Evolutionary conservation across 257 asterid species (phyloP), one percentile per base, ranked within the genome.

Genomic region (Fraxinus excelsior): DNA sequence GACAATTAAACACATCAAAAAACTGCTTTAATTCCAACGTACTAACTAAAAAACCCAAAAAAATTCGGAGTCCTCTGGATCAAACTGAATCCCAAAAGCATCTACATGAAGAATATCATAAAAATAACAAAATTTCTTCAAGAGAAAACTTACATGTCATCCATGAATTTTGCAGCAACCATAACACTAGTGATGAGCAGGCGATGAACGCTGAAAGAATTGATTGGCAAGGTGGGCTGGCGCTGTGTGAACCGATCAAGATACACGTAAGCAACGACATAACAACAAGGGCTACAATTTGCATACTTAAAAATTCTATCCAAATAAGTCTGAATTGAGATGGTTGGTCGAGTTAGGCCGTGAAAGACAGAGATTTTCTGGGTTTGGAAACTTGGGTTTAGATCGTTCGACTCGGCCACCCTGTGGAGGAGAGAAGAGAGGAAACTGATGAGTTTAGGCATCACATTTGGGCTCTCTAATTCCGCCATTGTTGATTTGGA

Each of bases 151-250:
- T 35, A 91, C 98, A 87, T 86, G 79, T 93, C 98, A 79, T 96
- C 99, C 99, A 93, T 86, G 98, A 95, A 95, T 78, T 95, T 95
- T 2, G 99, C 98, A 46, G 98, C 93, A 58, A 93, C 83, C 99
- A 96, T 90, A 85, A 96, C 97, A 77, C 97, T 90, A 16, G 99
- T 90, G 81, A 96, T 90, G 85, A 96, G 97, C 28, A 96, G 80
- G 10, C 99, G 80, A 71, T 96, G 99, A 28, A 96, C 93, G 65
- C 87, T 96, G 91, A 89, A 87, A 23, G 99, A 88, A 49, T 93
- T 89, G 85, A 96, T 82, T 7, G 94, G 94, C 80, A 96, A 73
- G 4, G 92, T n/a, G 1, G 96, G 97, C 14, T 93, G 97, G 7
- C 91, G 79, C 77, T 87, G 96, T 19, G 96, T 87, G 82, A 96